Base-by-base conservation (phyloP, 2,329 filamentous ascomycete genomes). In the Colletotrichum magnum region DNA sequence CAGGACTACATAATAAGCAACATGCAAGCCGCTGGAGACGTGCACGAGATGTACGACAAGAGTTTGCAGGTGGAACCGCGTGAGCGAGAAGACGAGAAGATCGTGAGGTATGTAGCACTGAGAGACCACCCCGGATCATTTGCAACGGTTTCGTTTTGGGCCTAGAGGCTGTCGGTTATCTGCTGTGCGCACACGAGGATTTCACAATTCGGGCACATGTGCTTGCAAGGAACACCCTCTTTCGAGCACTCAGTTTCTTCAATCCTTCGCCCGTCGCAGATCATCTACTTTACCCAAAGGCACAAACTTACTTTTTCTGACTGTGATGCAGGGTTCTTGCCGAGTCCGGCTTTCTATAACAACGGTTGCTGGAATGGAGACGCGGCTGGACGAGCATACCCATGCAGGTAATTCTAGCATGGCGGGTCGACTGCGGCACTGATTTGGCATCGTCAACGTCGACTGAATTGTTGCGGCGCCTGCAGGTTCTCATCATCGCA, bases 41-140 rank as follows among this genome's bases (percentile, higher is more conserved):
- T 99, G 72, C 95, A 98, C 80, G 95, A 98, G 85, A 98, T 98
- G 96, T 99, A 98, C 85, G 95, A 98, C 81, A 95, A 95, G 87
- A 97, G 94, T 83, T 85, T 99, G 83, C 88, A 92, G 77, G 91
- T 99, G 70, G 96, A 99, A 80, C 96, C 96, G 72, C 89, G 96
- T 76, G 96, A 99, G 85, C 89, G 96, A 76, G 96, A 99, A 84
- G 96, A 99, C 79, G 96, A 99, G 84, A 98, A 98, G 88, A 98
- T 99, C 86, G 95, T 97, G 79, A 97, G 96, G 95, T 97, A 91
- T 77, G 89, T 87, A 72, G 60, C 75, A 73, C 73, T 76, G 68
- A 73, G 71, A 71, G 70, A 75, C 65, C 74, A 74, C 36, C 72
- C 74, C 60, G 71, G 72, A 56, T 71, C 68, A 39, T 75, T 75